These are phyloP conservation scores for Pleomassaria siparia DNA, from an alignment of 2,329 filamentous ascomycete genomes.

Conservation along the genomic window DNA sequence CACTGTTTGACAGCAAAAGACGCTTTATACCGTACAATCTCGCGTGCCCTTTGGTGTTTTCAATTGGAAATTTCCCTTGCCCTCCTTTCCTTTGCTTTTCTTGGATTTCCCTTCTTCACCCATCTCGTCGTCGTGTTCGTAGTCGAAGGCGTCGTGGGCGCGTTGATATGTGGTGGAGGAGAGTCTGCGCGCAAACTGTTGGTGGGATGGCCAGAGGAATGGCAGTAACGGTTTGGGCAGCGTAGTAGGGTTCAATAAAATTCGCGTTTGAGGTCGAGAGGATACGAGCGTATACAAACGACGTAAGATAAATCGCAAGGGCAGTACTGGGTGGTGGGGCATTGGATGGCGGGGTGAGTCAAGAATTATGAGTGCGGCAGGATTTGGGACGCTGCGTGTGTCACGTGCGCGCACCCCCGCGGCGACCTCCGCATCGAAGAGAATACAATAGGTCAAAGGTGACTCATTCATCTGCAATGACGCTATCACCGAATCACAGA, in stretches of 20 bases:
- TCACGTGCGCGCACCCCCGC: conserved; percentile 9
- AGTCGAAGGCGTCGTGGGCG: conserved; percentile 10
- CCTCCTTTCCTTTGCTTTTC: conserved; percentile 3
- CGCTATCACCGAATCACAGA: neutral
- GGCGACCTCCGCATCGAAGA: neutral
- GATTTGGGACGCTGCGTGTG: too few species aligned
- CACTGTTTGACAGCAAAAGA: conserved; percentile 62
- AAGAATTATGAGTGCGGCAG: conserved; percentile 14
- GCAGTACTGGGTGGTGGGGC: conserved; percentile 16
- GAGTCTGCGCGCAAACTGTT: conserved; percentile 7
- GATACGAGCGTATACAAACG: conserved; percentile 18
- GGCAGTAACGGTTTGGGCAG: conserved; percentile 13
- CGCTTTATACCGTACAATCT: conserved; percentile 63
- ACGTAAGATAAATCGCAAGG: conserved; percentile 15
- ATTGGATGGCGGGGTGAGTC: conserved; percentile 25
- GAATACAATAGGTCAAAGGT: neutral
- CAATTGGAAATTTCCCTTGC: conserved; percentile 59
- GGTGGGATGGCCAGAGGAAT: conserved; percentile 16
- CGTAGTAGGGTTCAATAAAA: neutral
- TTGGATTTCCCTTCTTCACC: conserved; percentile 46
- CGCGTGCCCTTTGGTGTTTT: conserved; percentile 92
- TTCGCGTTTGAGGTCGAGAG: conserved; percentile 11
- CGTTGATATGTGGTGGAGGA: conserved; percentile 7
- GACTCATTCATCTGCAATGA: neutral
- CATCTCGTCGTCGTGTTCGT: conserved; percentile 39